Percentiles rank a stretch among this genome's conserved stretches.
Evolutionary conservation across 805 yeast genomes (phyloP).

Genomic region (Crinitomyces ghanaensis): DNA sequence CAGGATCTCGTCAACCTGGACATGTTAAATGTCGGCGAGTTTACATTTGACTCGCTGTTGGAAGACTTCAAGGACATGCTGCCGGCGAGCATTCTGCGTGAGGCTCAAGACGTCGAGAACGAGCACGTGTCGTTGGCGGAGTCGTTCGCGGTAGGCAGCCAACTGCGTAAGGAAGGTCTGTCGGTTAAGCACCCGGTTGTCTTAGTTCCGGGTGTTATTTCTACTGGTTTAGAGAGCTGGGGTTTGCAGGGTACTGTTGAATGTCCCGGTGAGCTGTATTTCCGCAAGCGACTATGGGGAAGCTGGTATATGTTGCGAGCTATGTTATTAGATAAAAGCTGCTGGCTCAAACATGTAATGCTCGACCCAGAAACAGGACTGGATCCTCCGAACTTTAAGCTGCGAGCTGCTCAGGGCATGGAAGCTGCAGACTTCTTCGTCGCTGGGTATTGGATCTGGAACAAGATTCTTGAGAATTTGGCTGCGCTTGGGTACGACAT

Average conservation of each 20-base stretch:
- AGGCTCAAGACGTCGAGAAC: conserved; percentile 45
- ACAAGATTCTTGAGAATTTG: conserved; percentile 83
- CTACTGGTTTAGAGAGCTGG: conserved; percentile 95
- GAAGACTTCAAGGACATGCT: conserved; percentile 64
- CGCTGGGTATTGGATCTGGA: conserved; percentile 99
- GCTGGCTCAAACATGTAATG: conserved; percentile 90
- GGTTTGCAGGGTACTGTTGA: conserved; percentile 61
- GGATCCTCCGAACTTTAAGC: conserved; percentile 72
- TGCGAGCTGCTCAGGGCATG: conserved; percentile 91
- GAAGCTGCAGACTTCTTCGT: conserved; percentile 95
- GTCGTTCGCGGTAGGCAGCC: conserved; percentile 78
- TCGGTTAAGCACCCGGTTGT: conserved; percentile 65
- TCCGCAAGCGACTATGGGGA: conserved; percentile 92
- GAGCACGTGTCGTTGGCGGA: conserved; percentile 43
- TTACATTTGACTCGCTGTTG: conserved; percentile 44
- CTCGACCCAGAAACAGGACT: conserved; percentile 84
- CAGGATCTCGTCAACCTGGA: conserved; percentile 36
- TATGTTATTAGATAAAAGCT: conserved; percentile 81
- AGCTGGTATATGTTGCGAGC: conserved; percentile 89
- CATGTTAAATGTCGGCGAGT: conserved; percentile 34
- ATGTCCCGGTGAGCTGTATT: conserved; percentile 76
- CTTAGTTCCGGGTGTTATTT: conserved; percentile 91
- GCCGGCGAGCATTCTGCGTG: conserved; percentile 53
- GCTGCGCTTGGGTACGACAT: conserved; percentile 94
- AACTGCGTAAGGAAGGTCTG: conserved; percentile 41